phyloP scores from a whole-genome alignment of 169 alveolate species.

The Cyclospora cayetanensis region DNA sequence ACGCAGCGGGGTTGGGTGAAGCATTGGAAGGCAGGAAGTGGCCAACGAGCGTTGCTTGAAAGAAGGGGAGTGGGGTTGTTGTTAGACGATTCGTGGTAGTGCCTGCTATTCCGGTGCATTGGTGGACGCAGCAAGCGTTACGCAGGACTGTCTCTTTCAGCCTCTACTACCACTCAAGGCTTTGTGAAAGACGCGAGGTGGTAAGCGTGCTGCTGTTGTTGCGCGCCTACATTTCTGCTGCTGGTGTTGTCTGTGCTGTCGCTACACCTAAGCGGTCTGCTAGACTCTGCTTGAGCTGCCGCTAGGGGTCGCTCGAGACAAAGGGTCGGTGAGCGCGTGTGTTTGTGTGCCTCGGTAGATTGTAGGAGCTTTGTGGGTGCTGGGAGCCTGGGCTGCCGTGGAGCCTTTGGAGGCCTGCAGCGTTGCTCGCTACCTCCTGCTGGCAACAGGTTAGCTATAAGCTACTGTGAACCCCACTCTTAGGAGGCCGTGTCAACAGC shows the following conservation, averaged over 20 bases:
- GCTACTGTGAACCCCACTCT: too few species aligned
- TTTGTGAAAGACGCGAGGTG: constrained; percentile 41
- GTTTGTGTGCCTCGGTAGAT: not conserved
- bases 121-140: constrained; percentile 5
- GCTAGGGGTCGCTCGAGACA: too few species aligned
- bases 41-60: not conserved
- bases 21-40: not conserved
- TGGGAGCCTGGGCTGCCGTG: constrained; percentile 50
- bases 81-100: not conserved
- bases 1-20: too few species aligned
- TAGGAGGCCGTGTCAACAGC: not conserved
- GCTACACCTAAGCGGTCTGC: not conserved
- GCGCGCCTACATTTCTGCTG: not conserved
- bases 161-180: constrained; percentile 29
- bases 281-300: not conserved
- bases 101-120: not conserved
- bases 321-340: too few species aligned
- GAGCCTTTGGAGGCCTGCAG: constrained; percentile 40
- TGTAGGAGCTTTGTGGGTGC: constrained; percentile 53
- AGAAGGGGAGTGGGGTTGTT: not conserved
- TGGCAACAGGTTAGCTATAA: constrained; percentile 1
- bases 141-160: not conserved
- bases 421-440: constrained; percentile 1
- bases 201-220: not conserved
- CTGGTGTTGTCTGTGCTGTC: not conserved